Percentiles rank a stretch among this genome's conserved stretches.
Conservation (phyloP, 345 rosid species). For the Lagerstroemia speciosa region DNA sequence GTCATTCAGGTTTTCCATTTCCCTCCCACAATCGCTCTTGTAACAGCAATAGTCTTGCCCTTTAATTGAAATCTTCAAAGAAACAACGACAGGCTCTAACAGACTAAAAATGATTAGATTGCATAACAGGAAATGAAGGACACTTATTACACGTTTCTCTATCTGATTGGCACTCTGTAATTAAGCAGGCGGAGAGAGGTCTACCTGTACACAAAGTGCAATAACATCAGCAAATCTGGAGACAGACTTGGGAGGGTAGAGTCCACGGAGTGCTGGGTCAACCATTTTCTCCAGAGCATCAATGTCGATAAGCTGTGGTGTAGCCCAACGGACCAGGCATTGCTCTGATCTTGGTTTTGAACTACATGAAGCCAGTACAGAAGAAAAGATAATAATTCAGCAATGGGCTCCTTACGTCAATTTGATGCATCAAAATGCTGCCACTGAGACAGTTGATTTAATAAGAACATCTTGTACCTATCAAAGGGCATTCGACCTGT, state of each 20-base stretch:
- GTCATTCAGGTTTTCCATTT: background rate
- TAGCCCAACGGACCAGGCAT: constrained; percentile 78
- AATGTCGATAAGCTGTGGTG: constrained; percentile 60
- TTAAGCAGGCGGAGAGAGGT: background rate
- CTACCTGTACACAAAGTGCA: constrained; percentile 78
- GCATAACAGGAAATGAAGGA: background rate
- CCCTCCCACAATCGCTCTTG: background rate
- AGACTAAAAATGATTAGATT: background rate
- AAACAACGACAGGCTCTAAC: background rate
- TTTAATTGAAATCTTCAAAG: background rate
- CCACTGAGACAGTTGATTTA: background rate
- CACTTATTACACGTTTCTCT: background rate
- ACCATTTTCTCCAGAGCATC: constrained; percentile 62
- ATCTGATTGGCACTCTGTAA: too few relatives aligned
- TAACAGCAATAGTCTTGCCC: background rate
- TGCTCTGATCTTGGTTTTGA: constrained; percentile 61
- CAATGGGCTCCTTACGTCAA: background rate
- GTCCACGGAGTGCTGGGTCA: constrained; percentile 87
- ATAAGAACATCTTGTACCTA: constrained; percentile 33
- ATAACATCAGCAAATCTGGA: constrained; percentile 70
- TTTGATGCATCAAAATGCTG: background rate
- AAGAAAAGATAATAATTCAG: background rate
- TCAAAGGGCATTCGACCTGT: constrained; percentile 82
- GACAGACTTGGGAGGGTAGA: constrained; percentile 73
- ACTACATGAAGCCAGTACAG: constrained; percentile 16